Conservation (phyloP, 345 rosid genomes). For the Salix purpurea region DNA sequence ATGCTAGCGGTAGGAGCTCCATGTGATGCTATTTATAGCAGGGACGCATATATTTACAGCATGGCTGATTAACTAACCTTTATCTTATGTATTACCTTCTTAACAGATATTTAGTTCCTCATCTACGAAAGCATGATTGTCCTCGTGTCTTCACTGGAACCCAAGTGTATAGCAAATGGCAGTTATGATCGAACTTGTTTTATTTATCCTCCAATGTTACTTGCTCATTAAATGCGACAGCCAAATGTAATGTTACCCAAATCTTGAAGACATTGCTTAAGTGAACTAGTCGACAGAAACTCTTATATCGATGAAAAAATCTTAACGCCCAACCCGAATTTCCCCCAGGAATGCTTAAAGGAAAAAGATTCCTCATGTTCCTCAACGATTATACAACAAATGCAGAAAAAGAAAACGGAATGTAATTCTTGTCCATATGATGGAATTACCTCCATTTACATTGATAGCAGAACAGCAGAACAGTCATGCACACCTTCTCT, state of each 20-base stretch:
- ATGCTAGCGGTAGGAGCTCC: slow-evolving; percentile 32
- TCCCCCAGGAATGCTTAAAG: neutral
- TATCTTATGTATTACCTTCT: slow-evolving; percentile 15
- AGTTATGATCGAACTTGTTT: no score
- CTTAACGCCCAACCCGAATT: neutral
- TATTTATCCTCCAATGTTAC: no score
- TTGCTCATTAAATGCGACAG: no score
- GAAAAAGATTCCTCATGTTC: neutral
- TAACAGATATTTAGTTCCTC: slow-evolving; percentile 16
- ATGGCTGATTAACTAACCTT: slow-evolving; percentile 11
- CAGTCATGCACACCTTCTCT: neutral
- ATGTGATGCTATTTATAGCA: slow-evolving; percentile 16
- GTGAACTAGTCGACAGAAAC: neutral
- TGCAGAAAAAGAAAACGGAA: neutral
- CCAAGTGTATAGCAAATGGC: no score
- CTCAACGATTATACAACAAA: neutral
- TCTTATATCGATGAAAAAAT: neutral
- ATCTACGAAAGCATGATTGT: neutral
- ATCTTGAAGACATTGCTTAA: neutral
- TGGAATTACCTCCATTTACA: neutral
- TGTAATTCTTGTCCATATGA: neutral
- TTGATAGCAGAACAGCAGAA: neutral
- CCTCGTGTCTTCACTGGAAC: no score
- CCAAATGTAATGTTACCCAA: no score
- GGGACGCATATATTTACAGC: neutral